Base-by-base conservation (phyloP, 345 rosid species). In the Alliaria petiolata region DNA sequence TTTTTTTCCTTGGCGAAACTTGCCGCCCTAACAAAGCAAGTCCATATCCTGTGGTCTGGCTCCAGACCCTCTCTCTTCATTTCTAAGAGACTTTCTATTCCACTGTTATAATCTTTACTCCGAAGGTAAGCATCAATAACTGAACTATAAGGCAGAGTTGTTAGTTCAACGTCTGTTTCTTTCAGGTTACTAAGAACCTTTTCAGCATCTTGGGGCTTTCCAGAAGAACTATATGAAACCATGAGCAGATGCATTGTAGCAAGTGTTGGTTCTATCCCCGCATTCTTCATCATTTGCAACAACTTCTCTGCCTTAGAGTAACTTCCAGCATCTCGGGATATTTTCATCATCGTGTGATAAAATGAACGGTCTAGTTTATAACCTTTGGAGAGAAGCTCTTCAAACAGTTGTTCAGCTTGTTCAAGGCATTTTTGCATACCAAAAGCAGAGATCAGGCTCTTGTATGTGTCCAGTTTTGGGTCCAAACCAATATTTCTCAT, bases 161-260 rank as follows among this genome's bases (percentile, higher is more conserved):
- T 85, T 57, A 89, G 88, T 78, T 79, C 77, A 38, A 85, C 56
- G 34, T 86, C 90, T 44, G 79, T 79, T 80, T 81, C 92, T 81
- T 85, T 88, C 80, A 93, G 79, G 79, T 83, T 87, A 38, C 55
- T 70, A 7, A 93, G 88, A 57, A 93, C 89, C 44, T 86, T 85
- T 74, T 91, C 98, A 38, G 97, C 96, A 80, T 91, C 91, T 69
- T 83, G 80, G 35, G 98, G 98, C 66, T 85, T 83, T 61, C 97
- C 96, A 52, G 95, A 84, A 76, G 92, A 80, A 42, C 98, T 85
- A 84, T 93, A 89, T 38, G 96, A 89, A 43, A 89, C 85, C 96
- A 93, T 91, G 64, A 93, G 92, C 81, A 93, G 77, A 82, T 93
- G 98, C 98, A 91, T 89, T 69, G 98, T 91, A 51, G 98, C 90